phyloP scores from a whole-genome alignment of 768 basidiomycete genomes.

The Auriscalpium vulgare region DNA sequence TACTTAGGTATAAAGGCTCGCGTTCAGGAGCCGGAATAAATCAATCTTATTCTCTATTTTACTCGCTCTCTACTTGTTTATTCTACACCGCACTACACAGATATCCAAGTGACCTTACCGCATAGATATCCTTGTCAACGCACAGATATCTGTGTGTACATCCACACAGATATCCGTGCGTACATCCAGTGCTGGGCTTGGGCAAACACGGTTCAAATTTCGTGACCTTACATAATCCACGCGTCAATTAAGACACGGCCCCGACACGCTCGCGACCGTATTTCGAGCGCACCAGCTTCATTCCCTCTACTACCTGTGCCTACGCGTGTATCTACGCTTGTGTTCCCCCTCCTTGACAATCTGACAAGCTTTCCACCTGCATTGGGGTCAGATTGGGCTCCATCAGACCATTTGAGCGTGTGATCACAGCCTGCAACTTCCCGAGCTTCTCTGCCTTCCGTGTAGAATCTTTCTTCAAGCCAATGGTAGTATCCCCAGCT shows the following conservation, averaged over 20 bases:
- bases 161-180: too few species aligned
- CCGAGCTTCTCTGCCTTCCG: not conserved
- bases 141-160: too few species aligned
- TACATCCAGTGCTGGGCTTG: not conserved
- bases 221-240: not conserved
- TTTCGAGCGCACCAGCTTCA: not conserved
- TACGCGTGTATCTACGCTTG: not conserved
- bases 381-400: not conserved
- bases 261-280: not conserved
- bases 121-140: too few species aligned
- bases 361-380: not conserved
- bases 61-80: too few species aligned
- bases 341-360: too few species aligned
- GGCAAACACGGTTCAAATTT: not conserved
- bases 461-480: not conserved
- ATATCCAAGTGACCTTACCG: too few species aligned
- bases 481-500: not conserved
- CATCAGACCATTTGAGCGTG: not conserved
- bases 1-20: too few species aligned
- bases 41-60: too few species aligned
- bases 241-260: not conserved
- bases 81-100: too few species aligned
- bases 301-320: not conserved
- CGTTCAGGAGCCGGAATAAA: too few species aligned
- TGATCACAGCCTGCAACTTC: not conserved